These are phyloP conservation scores for Beauveria rudraprayagi DNA, from an alignment of 2,329 filamentous ascomycete genomes.

Conservation along the genomic window DNA sequence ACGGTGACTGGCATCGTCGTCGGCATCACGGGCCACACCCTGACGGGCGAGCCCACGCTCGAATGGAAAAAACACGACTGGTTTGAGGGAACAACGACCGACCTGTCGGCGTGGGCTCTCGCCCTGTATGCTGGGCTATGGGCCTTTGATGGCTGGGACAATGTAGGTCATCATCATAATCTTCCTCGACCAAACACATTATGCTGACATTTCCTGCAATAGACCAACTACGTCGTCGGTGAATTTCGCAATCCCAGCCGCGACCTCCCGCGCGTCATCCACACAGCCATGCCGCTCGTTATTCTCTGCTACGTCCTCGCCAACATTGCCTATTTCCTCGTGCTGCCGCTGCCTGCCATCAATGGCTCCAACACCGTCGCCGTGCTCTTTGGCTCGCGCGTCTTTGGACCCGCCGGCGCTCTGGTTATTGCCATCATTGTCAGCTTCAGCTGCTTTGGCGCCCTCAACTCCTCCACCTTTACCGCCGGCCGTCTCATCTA, in stretches of 20 bases:
- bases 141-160: slow-evolving; percentile 99
- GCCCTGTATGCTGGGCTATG: slow-evolving; percentile 92
- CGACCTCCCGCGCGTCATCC: slow-evolving; percentile 88
- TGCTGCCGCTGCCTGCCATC: slow-evolving; percentile 72
- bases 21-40: slow-evolving; percentile 74
- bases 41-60: slow-evolving; percentile 62
- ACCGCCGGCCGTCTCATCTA: slow-evolving; percentile 89
- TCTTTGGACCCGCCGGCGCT: slow-evolving; percentile 78
- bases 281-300: slow-evolving; percentile 91
- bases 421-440: slow-evolving; percentile 84
- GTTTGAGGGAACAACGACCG: slow-evolving; percentile 78
- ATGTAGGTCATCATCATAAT: slow-evolving; percentile 50
- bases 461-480: slow-evolving; percentile 89
- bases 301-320: slow-evolving; percentile 85
- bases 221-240: slow-evolving; percentile 96
- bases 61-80: slow-evolving; percentile 85
- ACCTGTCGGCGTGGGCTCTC: slow-evolving; percentile 82
- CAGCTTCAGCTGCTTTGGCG: slow-evolving; percentile 84
- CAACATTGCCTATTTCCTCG: slow-evolving; percentile 90
- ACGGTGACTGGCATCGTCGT: slow-evolving; percentile 85
- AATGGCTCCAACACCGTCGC: slow-evolving; percentile 91
- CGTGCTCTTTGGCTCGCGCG: slow-evolving; percentile 82
- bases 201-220: slow-evolving; percentile 12
- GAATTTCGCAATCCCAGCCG: slow-evolving; percentile 89
- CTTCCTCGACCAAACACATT: neutral